These are phyloP conservation scores for Phytophthora quininea DNA, from an alignment of 352 stramenopile genomes.

Conservation along the genomic window DNA sequence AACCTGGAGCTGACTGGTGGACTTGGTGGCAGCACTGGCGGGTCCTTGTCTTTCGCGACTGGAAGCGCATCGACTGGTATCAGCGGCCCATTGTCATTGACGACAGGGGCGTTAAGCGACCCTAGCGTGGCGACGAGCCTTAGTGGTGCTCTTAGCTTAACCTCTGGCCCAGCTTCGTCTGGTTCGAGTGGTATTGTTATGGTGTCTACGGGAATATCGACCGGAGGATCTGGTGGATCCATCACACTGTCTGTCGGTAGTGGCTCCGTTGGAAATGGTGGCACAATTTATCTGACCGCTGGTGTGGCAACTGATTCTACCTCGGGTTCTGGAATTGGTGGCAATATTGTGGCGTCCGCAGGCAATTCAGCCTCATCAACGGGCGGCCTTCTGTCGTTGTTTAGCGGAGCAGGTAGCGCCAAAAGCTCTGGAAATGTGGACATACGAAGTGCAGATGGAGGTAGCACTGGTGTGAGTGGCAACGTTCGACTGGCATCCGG, in stretches of 20 bases:
- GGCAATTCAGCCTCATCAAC: slow-evolving; percentile 41
- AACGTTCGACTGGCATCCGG: slow-evolving; percentile 48
- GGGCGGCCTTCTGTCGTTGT: slow-evolving; percentile 43
- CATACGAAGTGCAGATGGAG: slow-evolving; percentile 39
- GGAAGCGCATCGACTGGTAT: slow-evolving; percentile 25
- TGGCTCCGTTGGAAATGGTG: slow-evolving; percentile 33
- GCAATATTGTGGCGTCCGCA: slow-evolving; percentile 41
- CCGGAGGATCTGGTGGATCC: slow-evolving; percentile 23
- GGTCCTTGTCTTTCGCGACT: slow-evolving; percentile 28
- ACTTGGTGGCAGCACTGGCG: slow-evolving; percentile 29
- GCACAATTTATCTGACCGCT: slow-evolving; percentile 29
- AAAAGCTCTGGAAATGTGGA: slow-evolving; percentile 56
- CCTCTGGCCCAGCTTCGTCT: slow-evolving; percentile 29
- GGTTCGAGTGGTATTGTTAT: slow-evolving; percentile 30
- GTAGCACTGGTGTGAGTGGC: slow-evolving; percentile 52
- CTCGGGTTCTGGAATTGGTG: slow-evolving; percentile 34
- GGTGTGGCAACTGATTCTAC: slow-evolving; percentile 19
- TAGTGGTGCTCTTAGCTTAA: slow-evolving; percentile 39
- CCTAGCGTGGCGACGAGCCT: slow-evolving; percentile 13
- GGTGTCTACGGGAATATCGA: slow-evolving; percentile 29
- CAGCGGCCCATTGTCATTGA: slow-evolving; percentile 24
- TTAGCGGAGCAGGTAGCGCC: slow-evolving; percentile 37
- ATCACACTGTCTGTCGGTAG: slow-evolving; percentile 39
- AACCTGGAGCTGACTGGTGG: slow-evolving; percentile 18
- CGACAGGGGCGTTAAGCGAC: slow-evolving; percentile 20